Percentiles rank a stretch among this genome's conserved stretches.
These are phyloP conservation scores for Starmerella apis DNA, from an alignment of 805 yeast genomes.

Conservation along the genomic window DNA sequence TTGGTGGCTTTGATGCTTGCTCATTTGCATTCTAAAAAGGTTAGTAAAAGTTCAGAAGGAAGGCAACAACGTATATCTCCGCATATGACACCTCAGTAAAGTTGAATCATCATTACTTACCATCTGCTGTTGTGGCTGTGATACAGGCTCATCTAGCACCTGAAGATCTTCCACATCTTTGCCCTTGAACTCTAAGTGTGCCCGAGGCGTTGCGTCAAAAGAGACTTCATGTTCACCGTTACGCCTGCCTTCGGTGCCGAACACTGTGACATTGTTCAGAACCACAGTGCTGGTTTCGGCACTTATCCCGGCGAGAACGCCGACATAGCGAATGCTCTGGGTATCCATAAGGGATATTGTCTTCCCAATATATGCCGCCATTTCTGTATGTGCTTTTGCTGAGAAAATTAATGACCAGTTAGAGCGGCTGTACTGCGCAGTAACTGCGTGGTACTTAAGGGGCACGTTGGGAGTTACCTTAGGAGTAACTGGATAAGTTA, in stretches of 20 bases:
- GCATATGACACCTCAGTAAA: constrained; percentile 26
- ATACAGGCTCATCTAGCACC: constrained; percentile 47
- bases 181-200: constrained; percentile 67
- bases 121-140: constrained; percentile 9
- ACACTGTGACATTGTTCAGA: constrained; percentile 62
- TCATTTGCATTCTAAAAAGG: constrained; percentile 15
- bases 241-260: constrained; percentile 87
- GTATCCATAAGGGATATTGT: constrained; percentile 71
- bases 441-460: too few species aligned
- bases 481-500: too few species aligned
- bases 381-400: constrained; percentile 27
- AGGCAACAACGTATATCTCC: constrained; percentile 35
- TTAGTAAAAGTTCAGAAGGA: constrained; percentile 36
- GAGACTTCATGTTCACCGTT: constrained; percentile 52
- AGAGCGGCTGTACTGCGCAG: too few species aligned
- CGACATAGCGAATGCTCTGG: constrained; percentile 78
- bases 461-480: too few species aligned
- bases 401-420: too few species aligned
- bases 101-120: constrained; percentile 28
- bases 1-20: constrained; percentile 1
- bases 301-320: constrained; percentile 74
- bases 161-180: constrained; percentile 82
- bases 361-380: constrained; percentile 91
- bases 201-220: constrained; percentile 35
- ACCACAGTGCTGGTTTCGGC: constrained; percentile 88